Conservation (phyloP, 116 monocot genomes). For the Thalassia testudinum region DNA sequence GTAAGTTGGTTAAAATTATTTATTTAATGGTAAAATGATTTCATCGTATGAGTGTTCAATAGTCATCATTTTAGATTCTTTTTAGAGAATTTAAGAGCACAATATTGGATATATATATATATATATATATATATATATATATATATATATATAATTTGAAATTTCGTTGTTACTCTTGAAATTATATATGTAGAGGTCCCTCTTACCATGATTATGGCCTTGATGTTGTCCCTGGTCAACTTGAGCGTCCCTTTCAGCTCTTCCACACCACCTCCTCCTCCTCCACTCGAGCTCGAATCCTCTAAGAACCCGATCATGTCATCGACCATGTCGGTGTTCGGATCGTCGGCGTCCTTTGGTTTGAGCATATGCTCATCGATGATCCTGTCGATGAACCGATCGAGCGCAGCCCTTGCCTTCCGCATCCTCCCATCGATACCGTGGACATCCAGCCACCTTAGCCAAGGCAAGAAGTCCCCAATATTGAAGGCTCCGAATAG, state of each 20-base stretch:
- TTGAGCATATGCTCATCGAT: conserved; percentile 37
- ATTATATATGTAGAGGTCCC: too few relatives aligned
- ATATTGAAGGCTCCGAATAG: conserved; percentile 51
- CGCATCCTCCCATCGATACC: conserved; percentile 30
- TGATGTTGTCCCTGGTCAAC: conserved; percentile 22
- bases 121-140: too few relatives aligned
- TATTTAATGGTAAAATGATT: too few relatives aligned
- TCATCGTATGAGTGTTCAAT: too few relatives aligned
- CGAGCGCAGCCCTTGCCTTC: conserved; percentile 24
- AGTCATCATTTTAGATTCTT: too few relatives aligned
- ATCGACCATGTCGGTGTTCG: conserved; percentile 51
- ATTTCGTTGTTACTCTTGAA: too few relatives aligned
- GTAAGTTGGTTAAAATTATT: too few relatives aligned
- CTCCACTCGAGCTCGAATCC: neutral
- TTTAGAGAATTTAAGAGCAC: too few relatives aligned
- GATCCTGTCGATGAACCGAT: conserved; percentile 46
- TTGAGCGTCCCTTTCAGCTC: conserved; percentile 14
- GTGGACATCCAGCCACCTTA: conserved; percentile 29
- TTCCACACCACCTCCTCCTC: neutral
- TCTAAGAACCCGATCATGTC: conserved; percentile 42
- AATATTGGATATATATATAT: too few relatives aligned
- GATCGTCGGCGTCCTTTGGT: conserved; percentile 22
- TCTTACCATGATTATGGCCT: conserved; percentile 43
- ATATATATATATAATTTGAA: too few relatives aligned
- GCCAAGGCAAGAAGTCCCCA: conserved; percentile 46